Evolutionary conservation across 2,329 filamentous ascomycete species (phyloP), one percentile per base, ranked within the genome.

Genomic region (Dothiorella sarmentorum): DNA sequence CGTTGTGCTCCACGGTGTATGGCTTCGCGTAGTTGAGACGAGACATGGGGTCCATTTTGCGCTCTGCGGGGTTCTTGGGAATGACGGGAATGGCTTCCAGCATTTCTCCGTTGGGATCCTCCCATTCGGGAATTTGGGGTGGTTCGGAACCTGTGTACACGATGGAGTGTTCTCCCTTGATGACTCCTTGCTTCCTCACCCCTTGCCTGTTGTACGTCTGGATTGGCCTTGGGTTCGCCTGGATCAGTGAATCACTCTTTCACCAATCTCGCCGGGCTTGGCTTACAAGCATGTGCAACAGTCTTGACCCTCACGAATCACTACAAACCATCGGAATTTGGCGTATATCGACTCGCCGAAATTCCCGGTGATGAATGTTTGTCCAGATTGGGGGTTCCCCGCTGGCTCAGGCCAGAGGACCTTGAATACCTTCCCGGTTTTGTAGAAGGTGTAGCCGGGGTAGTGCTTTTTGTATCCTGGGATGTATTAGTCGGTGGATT

Each of bases 1-100:
- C 66, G 27, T 69, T 68, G 43, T 69, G 66, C 43, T 69, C 67
- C 0, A 70, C 62, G 0, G 66, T 67, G 37, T 69, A 68, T 5
- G 64, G 49, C 24, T 68, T 69, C 5, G 49, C 27, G 38, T 64
- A 69, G 18, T 68, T 67, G 7, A 69, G 42, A 4, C 67, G 61
- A 1, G 66, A 66, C 42, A 63, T 51, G 0, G 55, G 49, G 52
- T 69, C 63, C 57, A 69, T 57, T 31, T 58, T 67, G 3, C 24
- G 10, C 17, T 64, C 56, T 7, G 17, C 60, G 9, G 31, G 59
- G 6, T 59, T 27, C 9, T 38, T 59, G 4, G 60, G 7, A 22
- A 45, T 29, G 1, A 68, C 62, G 2, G 55, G 45, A 18, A 68
- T 68, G 2, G 64, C 24, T 15, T 61, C 24, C 20, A 61, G 44